Percentiles rank a stretch among this genome's conserved stretches.
Conservation (phyloP, 2,329 filamentous ascomycete genomes). For the Fusarium liriodendri region DNA sequence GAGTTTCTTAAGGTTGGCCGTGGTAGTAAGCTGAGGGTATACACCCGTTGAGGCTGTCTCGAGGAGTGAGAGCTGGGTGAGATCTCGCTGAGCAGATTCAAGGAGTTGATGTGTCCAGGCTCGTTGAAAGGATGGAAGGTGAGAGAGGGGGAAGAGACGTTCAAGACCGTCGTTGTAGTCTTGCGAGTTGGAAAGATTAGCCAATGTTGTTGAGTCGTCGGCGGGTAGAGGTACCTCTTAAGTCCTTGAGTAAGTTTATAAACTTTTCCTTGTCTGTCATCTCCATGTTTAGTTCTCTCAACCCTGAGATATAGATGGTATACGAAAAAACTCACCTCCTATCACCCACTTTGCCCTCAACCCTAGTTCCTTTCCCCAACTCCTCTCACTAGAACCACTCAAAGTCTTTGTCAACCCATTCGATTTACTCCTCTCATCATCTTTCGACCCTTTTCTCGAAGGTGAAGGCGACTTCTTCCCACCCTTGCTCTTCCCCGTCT, state of each 20-base stretch:
- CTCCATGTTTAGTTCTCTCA: constrained; percentile 1
- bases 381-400: constrained; percentile 39
- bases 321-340: constrained; percentile 44
- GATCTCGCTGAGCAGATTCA: constrained; percentile 56
- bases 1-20: constrained; percentile 58
- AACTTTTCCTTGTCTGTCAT: constrained; percentile 58
- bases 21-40: constrained; percentile 56
- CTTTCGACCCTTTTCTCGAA: constrained; percentile 38
- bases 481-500: constrained; percentile 13
- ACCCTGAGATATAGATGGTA: neutral
- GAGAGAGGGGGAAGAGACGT: constrained; percentile 56
- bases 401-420: constrained; percentile 30
- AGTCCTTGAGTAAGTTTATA: constrained; percentile 51
- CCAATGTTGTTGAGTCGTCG: neutral
- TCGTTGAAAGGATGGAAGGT: constrained; percentile 56
- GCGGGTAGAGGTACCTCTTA: constrained; percentile 49
- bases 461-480: constrained; percentile 33
- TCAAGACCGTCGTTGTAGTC: constrained; percentile 62
- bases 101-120: constrained; percentile 60
- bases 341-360: constrained; percentile 58
- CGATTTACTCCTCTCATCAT: constrained; percentile 34
- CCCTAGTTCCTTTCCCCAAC: constrained; percentile 49
- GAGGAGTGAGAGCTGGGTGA: constrained; percentile 55
- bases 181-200: constrained; percentile 19
- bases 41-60: constrained; percentile 54